phyloP scores from a whole-genome alignment of 2,329 filamentous ascomycete species.

The Aspergillus fumigatiaffinis region DNA sequence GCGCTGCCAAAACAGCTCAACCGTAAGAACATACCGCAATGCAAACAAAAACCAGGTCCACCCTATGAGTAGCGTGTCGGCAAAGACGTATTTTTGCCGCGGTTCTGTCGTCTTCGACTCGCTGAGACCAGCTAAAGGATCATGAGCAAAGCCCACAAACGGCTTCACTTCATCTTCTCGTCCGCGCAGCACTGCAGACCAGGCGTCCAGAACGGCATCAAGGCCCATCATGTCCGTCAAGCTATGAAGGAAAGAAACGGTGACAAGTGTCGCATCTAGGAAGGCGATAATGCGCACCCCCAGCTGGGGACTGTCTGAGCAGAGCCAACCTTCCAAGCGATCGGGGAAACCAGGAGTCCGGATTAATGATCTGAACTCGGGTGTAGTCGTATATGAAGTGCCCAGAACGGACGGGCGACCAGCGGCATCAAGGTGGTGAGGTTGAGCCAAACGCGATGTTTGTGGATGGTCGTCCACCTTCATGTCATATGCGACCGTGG shows the following conservation, averaged over 20 bases:
- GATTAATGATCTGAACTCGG: constrained; percentile 3
- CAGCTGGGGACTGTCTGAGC: constrained; percentile 44
- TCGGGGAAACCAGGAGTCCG: constrained; percentile 30
- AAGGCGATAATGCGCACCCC: constrained; percentile 49
- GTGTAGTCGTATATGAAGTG: neutral
- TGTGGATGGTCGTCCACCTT: constrained; percentile 42
- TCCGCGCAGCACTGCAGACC: constrained; percentile 46
- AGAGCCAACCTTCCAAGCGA: constrained; percentile 38
- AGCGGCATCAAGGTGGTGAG: neutral
- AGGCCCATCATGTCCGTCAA: constrained; percentile 47
- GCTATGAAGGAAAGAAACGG: constrained; percentile 46
- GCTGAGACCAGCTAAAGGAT: constrained; percentile 31
- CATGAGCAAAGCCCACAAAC: constrained; percentile 32
- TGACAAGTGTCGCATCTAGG: constrained; percentile 48
- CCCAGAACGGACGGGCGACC: neutral
- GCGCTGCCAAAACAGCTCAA: constrained; percentile 29
- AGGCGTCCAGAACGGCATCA: constrained; percentile 42
- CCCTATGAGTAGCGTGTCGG: neutral
- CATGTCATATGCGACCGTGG: constrained; percentile 34
- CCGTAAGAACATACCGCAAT: constrained; percentile 28
- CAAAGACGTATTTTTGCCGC: neutral
- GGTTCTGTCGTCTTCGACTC: neutral
- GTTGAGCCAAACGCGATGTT: constrained; percentile 15
- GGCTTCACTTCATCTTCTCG: constrained; percentile 40
- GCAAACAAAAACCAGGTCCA: constrained; percentile 23